A percentile compares a stretch with the other conserved stretches of the same genome.
phyloP scores from a whole-genome alignment of 495 filamentous ascomycete genomes.

The Penicillium argentinense region DNA sequence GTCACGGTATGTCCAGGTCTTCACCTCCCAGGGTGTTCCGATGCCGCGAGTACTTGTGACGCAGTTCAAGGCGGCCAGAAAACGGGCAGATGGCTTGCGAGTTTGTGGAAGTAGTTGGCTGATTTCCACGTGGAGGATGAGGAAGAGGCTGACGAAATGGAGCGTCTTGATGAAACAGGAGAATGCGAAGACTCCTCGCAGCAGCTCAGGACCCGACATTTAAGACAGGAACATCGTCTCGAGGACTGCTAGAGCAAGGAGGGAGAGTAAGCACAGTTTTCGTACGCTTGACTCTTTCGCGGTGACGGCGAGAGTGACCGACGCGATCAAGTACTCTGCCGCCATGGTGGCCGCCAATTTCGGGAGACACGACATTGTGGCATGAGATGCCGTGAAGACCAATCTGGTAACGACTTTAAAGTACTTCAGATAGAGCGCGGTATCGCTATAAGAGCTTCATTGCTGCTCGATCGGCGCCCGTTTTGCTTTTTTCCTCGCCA shows the following conservation, averaged over 20 bases:
- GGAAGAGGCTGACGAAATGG: not conserved
- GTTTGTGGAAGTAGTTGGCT: not conserved
- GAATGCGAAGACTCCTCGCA: constrained; percentile 2
- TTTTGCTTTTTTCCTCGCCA: not conserved
- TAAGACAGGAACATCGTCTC: not conserved
- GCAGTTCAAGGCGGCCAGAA: not conserved
- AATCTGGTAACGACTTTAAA: not conserved
- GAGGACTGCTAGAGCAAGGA: not conserved
- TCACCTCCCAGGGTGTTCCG: constrained; percentile 1
- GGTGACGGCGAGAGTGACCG: not conserved
- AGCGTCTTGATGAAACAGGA: not conserved
- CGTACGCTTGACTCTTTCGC: not conserved
- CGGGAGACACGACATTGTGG: not conserved
- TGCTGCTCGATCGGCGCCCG: not conserved
- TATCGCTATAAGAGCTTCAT: not conserved
- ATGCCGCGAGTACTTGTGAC: constrained; percentile 1
- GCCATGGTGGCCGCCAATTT: not conserved
- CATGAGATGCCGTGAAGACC: not conserved
- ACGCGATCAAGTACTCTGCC: not conserved
- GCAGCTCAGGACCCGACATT: not conserved
- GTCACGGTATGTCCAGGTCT: not conserved
- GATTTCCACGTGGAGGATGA: not conserved
- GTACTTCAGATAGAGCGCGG: not conserved
- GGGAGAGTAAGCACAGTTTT: not conserved
- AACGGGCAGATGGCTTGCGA: not conserved